These are phyloP conservation scores for Claviceps humidiphila DNA, from an alignment of 2,329 filamentous ascomycete species.

Conservation along the genomic window DNA sequence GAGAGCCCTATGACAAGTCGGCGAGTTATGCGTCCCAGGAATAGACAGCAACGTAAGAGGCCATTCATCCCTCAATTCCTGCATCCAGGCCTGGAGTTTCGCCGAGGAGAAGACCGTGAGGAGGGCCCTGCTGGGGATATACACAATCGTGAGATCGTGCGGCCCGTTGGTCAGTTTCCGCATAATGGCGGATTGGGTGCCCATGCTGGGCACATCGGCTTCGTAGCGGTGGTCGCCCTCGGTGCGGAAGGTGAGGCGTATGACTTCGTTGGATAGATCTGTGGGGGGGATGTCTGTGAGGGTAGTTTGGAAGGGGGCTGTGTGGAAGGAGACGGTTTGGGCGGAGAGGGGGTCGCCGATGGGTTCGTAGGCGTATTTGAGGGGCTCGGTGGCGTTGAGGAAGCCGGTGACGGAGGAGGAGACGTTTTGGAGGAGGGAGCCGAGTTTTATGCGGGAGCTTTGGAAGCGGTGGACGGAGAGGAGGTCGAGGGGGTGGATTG, in stretches of 20 bases:
- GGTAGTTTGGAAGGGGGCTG: constrained; percentile 56
- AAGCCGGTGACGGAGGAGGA: constrained; percentile 29
- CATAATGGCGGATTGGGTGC: constrained; percentile 46
- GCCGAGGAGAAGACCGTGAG: constrained; percentile 58
- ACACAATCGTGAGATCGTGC: constrained; percentile 53
- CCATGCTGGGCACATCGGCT: constrained; percentile 56
- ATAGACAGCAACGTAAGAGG: constrained; percentile 74
- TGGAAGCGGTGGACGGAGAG: constrained; percentile 62
- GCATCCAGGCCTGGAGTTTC: constrained; percentile 68
- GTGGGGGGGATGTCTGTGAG: constrained; percentile 42
- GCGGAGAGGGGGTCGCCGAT: constrained; percentile 48
- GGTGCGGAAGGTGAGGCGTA: constrained; percentile 63
- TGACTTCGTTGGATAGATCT: constrained; percentile 47
- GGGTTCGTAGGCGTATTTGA: constrained; percentile 19
- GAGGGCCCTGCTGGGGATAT: constrained; percentile 41
- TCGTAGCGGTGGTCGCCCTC: constrained; percentile 41
- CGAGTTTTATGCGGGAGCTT: constrained; percentile 27
- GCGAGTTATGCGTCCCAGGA: constrained; percentile 90
- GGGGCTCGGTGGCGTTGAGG: constrained; percentile 28
- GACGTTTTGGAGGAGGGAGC: constrained; percentile 31
- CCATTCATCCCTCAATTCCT: constrained; percentile 53
- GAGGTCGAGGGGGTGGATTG: constrained; percentile 57
- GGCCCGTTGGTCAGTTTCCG: constrained; percentile 36
- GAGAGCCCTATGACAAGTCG: constrained; percentile 70
- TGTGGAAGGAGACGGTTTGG: constrained; percentile 46